phyloP scores from a whole-genome alignment of 2,329 filamentous ascomycete genomes.

The Ophiostoma novo-ulmi region DNA sequence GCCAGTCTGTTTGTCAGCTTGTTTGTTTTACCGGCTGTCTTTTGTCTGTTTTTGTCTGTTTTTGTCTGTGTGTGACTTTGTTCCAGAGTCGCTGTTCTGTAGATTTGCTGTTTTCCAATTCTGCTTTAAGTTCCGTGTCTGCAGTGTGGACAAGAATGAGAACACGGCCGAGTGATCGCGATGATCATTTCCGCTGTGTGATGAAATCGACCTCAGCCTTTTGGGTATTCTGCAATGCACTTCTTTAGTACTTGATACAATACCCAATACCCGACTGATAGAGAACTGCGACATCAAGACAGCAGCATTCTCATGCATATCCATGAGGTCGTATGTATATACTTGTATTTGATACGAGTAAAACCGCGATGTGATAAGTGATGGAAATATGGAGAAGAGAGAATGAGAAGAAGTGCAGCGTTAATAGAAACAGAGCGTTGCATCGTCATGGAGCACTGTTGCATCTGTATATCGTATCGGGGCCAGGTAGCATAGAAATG shows the following conservation, averaged over 20 bases:
- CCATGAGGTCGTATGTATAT: not conserved
- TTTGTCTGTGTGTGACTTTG: not conserved
- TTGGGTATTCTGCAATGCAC: not conserved
- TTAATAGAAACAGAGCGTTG: conserved; percentile 1
- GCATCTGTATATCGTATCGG: not conserved
- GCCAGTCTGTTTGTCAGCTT: not conserved
- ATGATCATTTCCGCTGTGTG: not conserved
- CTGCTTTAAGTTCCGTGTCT: not conserved
- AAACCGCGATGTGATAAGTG: conserved; percentile 6
- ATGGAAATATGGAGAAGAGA: not conserved
- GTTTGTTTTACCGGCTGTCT: not conserved
- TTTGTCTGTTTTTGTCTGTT: not conserved
- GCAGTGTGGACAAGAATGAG: not conserved
- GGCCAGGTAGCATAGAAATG: not conserved
- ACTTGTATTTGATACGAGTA: conserved; percentile 5
- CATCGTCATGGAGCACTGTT: not conserved
- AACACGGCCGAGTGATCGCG: not conserved
- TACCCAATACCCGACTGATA: not conserved
- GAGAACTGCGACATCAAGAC: not conserved
- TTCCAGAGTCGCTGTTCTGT: not conserved
- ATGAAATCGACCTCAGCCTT: not conserved
- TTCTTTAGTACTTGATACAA: not conserved
- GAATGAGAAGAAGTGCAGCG: not conserved
- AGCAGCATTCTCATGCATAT: not conserved
- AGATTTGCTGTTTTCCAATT: not conserved